These are phyloP conservation scores for Penicillium sp. DNA, from an alignment of 2,329 filamentous ascomycete genomes.

Conservation along the genomic window DNA sequence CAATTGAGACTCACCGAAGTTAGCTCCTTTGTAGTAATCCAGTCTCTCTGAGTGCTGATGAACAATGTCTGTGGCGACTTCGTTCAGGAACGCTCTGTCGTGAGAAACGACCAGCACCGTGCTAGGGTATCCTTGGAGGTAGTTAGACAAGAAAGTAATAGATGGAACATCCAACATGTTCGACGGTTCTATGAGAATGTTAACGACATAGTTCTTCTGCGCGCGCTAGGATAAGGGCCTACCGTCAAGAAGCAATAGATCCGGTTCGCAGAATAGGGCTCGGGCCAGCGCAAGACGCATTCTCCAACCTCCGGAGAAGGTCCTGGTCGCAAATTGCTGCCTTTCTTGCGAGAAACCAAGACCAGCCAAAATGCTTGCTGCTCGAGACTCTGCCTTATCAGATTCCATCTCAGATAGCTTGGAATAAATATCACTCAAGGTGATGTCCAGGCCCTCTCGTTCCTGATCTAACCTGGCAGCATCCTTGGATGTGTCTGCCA, in stretches of 20 bases:
- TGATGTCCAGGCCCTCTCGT: slow-evolving; percentile 84
- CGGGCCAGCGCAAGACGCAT: slow-evolving; percentile 94
- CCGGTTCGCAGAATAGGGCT: slow-evolving; percentile 96
- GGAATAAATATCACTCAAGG: slow-evolving; percentile 82
- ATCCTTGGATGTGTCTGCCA: slow-evolving; percentile 91
- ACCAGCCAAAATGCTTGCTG: slow-evolving; percentile 93
- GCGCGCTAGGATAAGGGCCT: slow-evolving; percentile 9
- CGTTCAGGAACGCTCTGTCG: slow-evolving; percentile 98
- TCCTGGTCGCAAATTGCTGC: slow-evolving; percentile 91
- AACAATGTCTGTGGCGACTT: slow-evolving; percentile 98
- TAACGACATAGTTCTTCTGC: slow-evolving; percentile 11
- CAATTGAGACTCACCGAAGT: slow-evolving; percentile 62
- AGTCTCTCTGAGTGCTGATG: slow-evolving; percentile 96
- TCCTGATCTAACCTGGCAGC: slow-evolving; percentile 81
- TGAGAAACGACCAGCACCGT: slow-evolving; percentile 96
- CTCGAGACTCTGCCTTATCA: slow-evolving; percentile 93
- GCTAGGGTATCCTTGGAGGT: slow-evolving; percentile 89
- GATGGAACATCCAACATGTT: slow-evolving; percentile 99
- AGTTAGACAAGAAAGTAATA: slow-evolving; percentile 95
- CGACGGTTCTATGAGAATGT: slow-evolving; percentile 69
- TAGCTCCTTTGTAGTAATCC: slow-evolving; percentile 97
- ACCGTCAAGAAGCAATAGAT: slow-evolving; percentile 85
- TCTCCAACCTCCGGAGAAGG: slow-evolving; percentile 98
- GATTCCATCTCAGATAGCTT: slow-evolving; percentile 99
- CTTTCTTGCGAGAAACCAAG: slow-evolving; percentile 93